Base-by-base conservation (phyloP, 2,329 filamentous ascomycete species). In the Fusarium cicatricum region DNA sequence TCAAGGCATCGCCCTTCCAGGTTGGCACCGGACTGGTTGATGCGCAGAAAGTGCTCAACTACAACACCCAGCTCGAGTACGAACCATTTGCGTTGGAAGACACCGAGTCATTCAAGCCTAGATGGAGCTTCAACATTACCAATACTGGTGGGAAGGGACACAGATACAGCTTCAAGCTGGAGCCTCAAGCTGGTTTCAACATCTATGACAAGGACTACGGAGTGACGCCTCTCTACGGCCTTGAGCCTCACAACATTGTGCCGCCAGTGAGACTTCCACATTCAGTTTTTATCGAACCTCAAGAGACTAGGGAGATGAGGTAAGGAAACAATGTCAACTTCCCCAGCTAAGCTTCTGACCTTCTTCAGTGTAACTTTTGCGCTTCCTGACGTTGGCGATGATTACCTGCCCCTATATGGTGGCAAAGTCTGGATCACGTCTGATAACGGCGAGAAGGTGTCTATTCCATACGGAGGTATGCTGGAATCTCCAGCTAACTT, bases 11-110 rank as follows among this genome's bases (percentile, higher is more conserved):
- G 1, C 70, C 71, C 6, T 75, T 74, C 28, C 82, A 72, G 69
- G 75, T 75, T 52, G 81, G 82, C 17, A 79, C 73, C 10, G 82
- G 81, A 3, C 68, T 83, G 39, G 71, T 82, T 15, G 74, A 82
- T 51, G 79, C 78, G 4, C 75, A 72, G 57, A 77, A 80, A 44
- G 73, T 80, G 4, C 68, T 82, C 10, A 71, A 75, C 23, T 75
- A 78, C 37, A 73, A 70, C 3, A 75, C 73, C 0, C 66, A 74
- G 28, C 56, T 75, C 8, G 63, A 62, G n/a, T 78, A 75, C 12
- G 72, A 76, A 26, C 76, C 77, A 10, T 77, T 84, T 40, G 73
- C 78, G 11, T 75, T 84, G 49, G 80, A 79, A 44, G 82, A 84
- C 51, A 82, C 79, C 1, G 71, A 76, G 36, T 59, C 78, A 46